Evolutionary conservation across 768 basidiomycete species (phyloP), one percentile per base, ranked within the genome.

Genomic region (Russula ochroleuca): DNA sequence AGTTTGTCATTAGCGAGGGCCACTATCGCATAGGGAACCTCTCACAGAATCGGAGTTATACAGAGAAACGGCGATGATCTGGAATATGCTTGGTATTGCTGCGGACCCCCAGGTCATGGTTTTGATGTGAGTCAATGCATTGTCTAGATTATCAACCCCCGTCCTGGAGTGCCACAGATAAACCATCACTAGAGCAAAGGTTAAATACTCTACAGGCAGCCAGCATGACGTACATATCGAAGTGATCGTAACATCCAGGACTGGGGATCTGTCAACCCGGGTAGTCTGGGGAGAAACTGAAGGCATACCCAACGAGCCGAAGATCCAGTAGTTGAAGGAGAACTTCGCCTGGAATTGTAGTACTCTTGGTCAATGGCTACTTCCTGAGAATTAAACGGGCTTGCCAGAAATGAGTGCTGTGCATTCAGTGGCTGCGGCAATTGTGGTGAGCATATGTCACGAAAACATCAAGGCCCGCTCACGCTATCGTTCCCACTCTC

Each of bases 261-360:
- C 80, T 80, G 54, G 56, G 10, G 53, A 65, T 17, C 33, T 55
- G 51, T 59, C 63, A 9, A 21, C 31, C 23, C 13, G 4, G 21
- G 15, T 19, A 49, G 31, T 53, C 45, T 28, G n/a, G 8, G 23
- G 48, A 54, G 45, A 54, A 47, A 28, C 2, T 13, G 19, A 54
- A 13, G 21, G 62, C 73, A 33, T 61, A 79, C 80, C 70, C 33
- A 80, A 57, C 28, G 78, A 78, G 7, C 76, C 79, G 63, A 78
- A 75, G 25, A 79, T 77, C 79, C 79, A 81, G 57, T 78, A 77
- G 0, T 78, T 74, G 68, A 81, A 81, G 5, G 78, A 75, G 25
- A 78, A 68, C 4, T 77, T 70, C 14, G 77, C 78, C 79, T 79
- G 49, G 51, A 51, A 55, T 21, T 47, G 37, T 38, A 50, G 17